A percentile compares a stretch with the other conserved stretches of the same genome.
These are phyloP conservation scores for Diddensiella caesifluorescens DNA, from an alignment of 805 yeast genomes.

Conservation along the genomic window DNA sequence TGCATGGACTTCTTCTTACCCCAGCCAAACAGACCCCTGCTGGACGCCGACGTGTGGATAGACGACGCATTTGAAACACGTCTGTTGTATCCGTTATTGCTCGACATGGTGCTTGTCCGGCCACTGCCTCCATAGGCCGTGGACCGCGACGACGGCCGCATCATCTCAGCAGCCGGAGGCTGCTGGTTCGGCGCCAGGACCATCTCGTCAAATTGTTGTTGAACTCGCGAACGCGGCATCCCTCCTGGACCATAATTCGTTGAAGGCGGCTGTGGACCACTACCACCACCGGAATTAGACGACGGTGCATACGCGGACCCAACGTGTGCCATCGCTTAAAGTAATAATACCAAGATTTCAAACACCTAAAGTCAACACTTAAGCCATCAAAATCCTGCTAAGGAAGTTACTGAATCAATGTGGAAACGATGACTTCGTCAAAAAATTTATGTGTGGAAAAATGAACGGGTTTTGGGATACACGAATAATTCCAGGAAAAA, in stretches of 20 bases:
- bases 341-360: too few species aligned
- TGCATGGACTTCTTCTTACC: slow-evolving; percentile 14
- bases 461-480: too few species aligned
- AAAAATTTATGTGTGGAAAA: too few species aligned
- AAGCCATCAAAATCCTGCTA: too few species aligned
- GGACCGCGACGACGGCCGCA: slow-evolving; percentile 4
- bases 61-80: slow-evolving; percentile 16
- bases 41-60: slow-evolving; percentile 9
- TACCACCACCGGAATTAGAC: too few species aligned
- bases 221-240: slow-evolving; percentile 23
- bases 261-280: too few species aligned
- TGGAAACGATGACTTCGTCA: too few species aligned
- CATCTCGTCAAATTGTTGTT: slow-evolving; percentile 17
- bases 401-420: too few species aligned
- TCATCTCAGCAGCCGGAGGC: slow-evolving; percentile 4
- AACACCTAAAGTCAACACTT: too few species aligned
- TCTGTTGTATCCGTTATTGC: slow-evolving; percentile 7
- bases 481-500: too few species aligned
- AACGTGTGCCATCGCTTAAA: too few species aligned
- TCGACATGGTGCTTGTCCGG: slow-evolving; percentile 16
- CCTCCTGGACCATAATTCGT: slow-evolving; percentile 20
- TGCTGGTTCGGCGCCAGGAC: slow-evolving; percentile 2
- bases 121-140: slow-evolving; percentile 8
- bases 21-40: slow-evolving; percentile 23
- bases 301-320: too few species aligned